A percentile compares a stretch with the other conserved stretches of the same genome.
These are phyloP conservation scores for Diaporthe sp. DNA, from an alignment of 2,329 filamentous ascomycete genomes.

Conservation along the genomic window DNA sequence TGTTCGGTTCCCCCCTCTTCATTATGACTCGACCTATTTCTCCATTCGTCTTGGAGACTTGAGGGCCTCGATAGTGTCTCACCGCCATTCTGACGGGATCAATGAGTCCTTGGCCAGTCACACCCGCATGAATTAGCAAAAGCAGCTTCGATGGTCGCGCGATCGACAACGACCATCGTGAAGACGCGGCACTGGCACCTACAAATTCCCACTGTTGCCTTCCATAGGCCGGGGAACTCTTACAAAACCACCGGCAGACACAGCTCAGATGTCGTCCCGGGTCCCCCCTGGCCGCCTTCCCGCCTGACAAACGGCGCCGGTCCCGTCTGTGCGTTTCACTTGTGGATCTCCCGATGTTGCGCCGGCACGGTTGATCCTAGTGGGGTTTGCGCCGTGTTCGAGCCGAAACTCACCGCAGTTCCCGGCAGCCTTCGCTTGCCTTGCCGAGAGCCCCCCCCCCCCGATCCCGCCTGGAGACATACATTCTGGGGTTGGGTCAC, in stretches of 20 bases:
- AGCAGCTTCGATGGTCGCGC: background rate
- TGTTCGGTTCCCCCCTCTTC: background rate
- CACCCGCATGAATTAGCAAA: background rate
- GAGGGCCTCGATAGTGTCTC: background rate
- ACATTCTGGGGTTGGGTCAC: background rate
- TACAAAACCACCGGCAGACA: background rate
- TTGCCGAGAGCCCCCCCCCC: background rate
- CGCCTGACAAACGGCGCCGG: slow-evolving; percentile 22
- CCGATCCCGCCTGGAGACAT: background rate
- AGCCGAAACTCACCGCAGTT: slow-evolving; percentile 16
- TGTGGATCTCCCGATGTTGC: slow-evolving; percentile 30
- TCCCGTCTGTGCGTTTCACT: slow-evolving; percentile 2
- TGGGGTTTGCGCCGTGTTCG: background rate
- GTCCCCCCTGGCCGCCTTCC: slow-evolving; percentile 15
- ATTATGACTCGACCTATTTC: slow-evolving; percentile 30
- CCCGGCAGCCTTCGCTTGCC: background rate
- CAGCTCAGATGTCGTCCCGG: background rate
- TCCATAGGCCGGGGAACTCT: background rate
- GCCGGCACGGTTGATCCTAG: slow-evolving; percentile 7
- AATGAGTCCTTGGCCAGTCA: background rate
- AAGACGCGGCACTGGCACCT: background rate
- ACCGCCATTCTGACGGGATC: slow-evolving; percentile 29
- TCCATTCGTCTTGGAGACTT: slow-evolving; percentile 1
- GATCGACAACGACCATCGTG: background rate
- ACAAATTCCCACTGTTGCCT: background rate